Percentiles rank a stretch among this genome's conserved stretches.
These are phyloP conservation scores for Epichloe gansuensis DNA, from an alignment of 2,329 filamentous ascomycete species.

Conservation along the genomic window DNA sequence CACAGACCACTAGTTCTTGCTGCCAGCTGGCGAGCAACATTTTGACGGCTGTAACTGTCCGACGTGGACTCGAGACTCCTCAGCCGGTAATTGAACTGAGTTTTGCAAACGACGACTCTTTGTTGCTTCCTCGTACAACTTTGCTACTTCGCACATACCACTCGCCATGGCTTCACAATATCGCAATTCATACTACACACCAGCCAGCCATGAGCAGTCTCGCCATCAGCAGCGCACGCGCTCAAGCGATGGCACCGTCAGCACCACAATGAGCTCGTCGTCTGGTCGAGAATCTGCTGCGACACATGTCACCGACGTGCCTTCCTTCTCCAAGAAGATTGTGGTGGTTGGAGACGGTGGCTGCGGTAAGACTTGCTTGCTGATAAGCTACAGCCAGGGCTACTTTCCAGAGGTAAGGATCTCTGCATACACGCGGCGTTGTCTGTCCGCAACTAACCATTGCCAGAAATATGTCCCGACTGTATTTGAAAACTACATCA, in stretches of 20 bases:
- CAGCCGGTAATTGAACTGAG: background rate
- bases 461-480: conserved; percentile 96
- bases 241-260: conserved; percentile 82
- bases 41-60: background rate
- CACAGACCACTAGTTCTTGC: conserved; percentile 1
- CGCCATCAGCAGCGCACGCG: conserved; percentile 43
- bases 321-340: conserved; percentile 96
- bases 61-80: conserved; percentile 1
- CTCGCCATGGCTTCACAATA: conserved; percentile 40
- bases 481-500: conserved; percentile 99
- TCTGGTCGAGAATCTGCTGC: conserved; percentile 65
- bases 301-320: conserved; percentile 81
- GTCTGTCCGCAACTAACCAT: background rate
- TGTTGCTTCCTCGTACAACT: background rate
- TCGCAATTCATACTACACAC: conserved; percentile 41
- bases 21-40: conserved; percentile 3
- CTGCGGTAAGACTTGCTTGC: conserved; percentile 94
- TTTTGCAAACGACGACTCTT: background rate
- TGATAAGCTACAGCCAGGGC: conserved; percentile 98
- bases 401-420: conserved; percentile 88
- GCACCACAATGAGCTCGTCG: conserved; percentile 67
- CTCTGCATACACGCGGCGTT: background rate
- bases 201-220: conserved; percentile 23
- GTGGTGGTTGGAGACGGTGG: conserved; percentile 97
- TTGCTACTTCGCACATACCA: background rate